A percentile compares a stretch with the other conserved stretches of the same genome.
Evolutionary conservation across 768 basidiomycete genomes (phyloP).

Genomic region (Galerina marginata): DNA sequence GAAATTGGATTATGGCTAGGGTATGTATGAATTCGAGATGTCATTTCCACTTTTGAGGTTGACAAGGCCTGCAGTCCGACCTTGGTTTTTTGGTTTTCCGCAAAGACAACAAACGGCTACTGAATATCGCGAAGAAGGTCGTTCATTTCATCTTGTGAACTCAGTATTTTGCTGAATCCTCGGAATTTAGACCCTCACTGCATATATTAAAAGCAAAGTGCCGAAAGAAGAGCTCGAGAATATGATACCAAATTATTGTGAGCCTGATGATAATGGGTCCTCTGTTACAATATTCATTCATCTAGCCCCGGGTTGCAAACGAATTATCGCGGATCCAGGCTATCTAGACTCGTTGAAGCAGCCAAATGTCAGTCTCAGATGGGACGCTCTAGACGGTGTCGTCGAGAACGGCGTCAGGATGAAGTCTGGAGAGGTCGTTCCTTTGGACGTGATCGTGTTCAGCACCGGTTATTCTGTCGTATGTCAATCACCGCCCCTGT

Average conservation of each 20-base stretch:
- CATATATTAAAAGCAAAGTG: constrained; percentile 52
- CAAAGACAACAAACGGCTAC: constrained; percentile 41
- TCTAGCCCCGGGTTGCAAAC: constrained; percentile 65
- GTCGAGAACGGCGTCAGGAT: constrained; percentile 56
- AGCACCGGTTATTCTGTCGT: constrained; percentile 60
- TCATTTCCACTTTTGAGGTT: not conserved
- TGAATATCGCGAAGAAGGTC: constrained; percentile 39
- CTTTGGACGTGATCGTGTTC: constrained; percentile 63
- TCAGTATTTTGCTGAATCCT: not conserved
- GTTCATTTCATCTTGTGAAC: not conserved
- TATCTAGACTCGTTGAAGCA: constrained; percentile 58
- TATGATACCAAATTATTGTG: constrained; percentile 60
- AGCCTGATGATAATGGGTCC: constrained; percentile 17
- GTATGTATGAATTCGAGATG: constrained; percentile 34
- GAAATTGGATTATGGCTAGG: constrained; percentile 51
- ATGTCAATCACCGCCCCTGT: constrained; percentile 21
- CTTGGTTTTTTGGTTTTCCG: constrained; percentile 42
- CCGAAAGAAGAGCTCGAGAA: constrained; percentile 52
- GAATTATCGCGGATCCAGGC: constrained; percentile 64
- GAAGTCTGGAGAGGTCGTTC: constrained; percentile 52
- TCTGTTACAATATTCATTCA: not conserved
- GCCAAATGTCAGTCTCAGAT: constrained; percentile 57
- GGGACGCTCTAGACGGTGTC: constrained; percentile 53
- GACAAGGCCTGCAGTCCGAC: constrained; percentile 38
- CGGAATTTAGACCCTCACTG: constrained; percentile 29